A percentile compares a stretch with the other conserved stretches of the same genome.
Conservation (phyloP, 2,329 filamentous ascomycete genomes). For the Aspergillus brasiliensis region DNA sequence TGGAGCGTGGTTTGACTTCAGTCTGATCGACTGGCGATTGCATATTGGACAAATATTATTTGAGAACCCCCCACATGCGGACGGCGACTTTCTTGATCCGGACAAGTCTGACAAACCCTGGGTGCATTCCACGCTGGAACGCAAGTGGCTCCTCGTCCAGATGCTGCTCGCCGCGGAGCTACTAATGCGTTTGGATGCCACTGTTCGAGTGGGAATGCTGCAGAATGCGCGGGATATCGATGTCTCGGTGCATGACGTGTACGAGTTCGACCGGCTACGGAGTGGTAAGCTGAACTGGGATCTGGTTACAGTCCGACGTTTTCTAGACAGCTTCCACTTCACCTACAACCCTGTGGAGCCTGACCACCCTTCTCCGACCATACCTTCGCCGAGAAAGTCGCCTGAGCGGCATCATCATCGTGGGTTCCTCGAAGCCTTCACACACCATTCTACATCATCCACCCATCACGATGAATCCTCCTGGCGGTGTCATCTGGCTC, state of each 20-base stretch:
- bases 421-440: conserved; percentile 28
- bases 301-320: conserved; percentile 55
- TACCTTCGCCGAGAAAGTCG: not conserved
- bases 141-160: conserved; percentile 58
- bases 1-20: conserved; percentile 53
- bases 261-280: conserved; percentile 49
- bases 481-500: conserved; percentile 40
- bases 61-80: conserved; percentile 39
- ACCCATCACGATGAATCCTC: conserved; percentile 26
- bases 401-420: conserved; percentile 22
- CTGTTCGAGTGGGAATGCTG: conserved; percentile 44
- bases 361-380: conserved; percentile 1
- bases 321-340: conserved; percentile 55
- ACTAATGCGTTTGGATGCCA: conserved; percentile 56
- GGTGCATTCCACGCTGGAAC: conserved; percentile 39
- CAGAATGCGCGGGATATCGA: conserved; percentile 41
- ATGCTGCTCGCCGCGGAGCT: conserved; percentile 58
- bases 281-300: conserved; percentile 60
- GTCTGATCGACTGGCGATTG: conserved; percentile 49
- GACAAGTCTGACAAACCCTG: conserved; percentile 24
- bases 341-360: conserved; percentile 22
- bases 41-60: conserved; percentile 50
- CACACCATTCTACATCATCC: conserved; percentile 21
- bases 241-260: conserved; percentile 47
- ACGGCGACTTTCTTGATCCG: conserved; percentile 34